phyloP scores from a whole-genome alignment of 768 basidiomycete species.

The Pluteus cervinus region DNA sequence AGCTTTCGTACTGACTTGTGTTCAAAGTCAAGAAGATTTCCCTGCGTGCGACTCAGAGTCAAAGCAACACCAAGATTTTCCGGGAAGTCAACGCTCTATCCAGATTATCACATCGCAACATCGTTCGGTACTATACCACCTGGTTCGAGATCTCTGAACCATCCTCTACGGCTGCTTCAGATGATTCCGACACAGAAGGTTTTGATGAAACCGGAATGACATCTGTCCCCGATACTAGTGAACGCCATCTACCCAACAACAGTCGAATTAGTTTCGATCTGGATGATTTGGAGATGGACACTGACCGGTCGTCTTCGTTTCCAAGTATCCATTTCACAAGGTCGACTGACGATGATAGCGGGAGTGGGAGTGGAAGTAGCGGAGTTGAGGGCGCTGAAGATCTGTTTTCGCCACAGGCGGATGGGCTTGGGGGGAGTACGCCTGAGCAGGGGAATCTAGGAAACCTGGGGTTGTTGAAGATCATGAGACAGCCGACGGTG shows the following conservation, averaged over 20 bases:
- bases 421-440: too few species aligned
- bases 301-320: slow-evolving; percentile 56
- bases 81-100: slow-evolving; percentile 90
- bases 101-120: slow-evolving; percentile 79
- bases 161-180: slow-evolving; percentile 41
- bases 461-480: slow-evolving; percentile 16
- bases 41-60: slow-evolving; percentile 62
- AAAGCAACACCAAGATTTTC: slow-evolving; percentile 84
- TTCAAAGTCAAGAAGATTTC: slow-evolving; percentile 81
- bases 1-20: slow-evolving; percentile 2
- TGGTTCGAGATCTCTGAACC: slow-evolving; percentile 77
- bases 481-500: slow-evolving; percentile 21
- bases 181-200: slow-evolving; percentile 21
- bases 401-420: too few species aligned
- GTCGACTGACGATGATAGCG: slow-evolving; percentile 20
- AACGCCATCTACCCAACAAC: slow-evolving; percentile 32
- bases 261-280: slow-evolving; percentile 63
- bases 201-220: slow-evolving; percentile 43
- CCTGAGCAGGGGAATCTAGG: slow-evolving; percentile 20
- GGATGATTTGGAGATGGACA: slow-evolving; percentile 55
- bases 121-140: slow-evolving; percentile 88
- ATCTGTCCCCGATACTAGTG: slow-evolving; percentile 34
- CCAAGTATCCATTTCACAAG: slow-evolving; percentile 80
- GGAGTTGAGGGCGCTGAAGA: slow-evolving; percentile 40
- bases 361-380: slow-evolving; percentile 26